Percentiles rank a stretch among this genome's conserved stretches.
Evolutionary conservation across 2,329 filamentous ascomycete genomes (phyloP).

Genomic region (Sclerotinia nivalis): DNA sequence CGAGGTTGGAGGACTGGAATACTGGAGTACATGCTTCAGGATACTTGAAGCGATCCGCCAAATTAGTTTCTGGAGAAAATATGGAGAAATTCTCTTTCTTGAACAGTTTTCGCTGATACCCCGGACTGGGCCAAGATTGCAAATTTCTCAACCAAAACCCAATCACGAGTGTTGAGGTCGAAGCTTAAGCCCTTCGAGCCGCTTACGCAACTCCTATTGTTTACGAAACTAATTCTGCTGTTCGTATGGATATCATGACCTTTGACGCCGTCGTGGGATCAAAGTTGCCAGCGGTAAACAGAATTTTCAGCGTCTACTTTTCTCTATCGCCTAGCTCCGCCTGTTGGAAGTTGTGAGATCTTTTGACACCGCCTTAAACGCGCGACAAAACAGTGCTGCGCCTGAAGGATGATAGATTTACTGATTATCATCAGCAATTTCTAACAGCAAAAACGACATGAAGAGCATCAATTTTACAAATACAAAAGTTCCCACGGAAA

Average conservation of each 20-base stretch:
- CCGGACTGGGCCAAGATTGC: neutral
- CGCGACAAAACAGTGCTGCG: neutral
- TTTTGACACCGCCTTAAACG: neutral
- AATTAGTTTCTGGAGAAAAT: conserved; percentile 2
- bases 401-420: neutral
- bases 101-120: neutral
- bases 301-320: neutral
- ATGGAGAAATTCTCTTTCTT: conserved; percentile 11
- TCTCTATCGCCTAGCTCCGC: neutral
- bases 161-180: neutral
- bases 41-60: neutral
- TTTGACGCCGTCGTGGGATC: neutral
- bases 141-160: neutral
- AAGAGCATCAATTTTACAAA: neutral
- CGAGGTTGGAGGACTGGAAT: neutral
- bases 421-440: neutral
- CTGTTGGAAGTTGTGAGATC: neutral
- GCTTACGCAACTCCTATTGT: neutral
- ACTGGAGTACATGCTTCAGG: neutral
- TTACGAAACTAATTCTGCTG: neutral
- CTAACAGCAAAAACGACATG: neutral
- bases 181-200: neutral
- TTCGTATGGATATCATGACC: neutral
- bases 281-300: neutral
- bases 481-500: neutral